Base-by-base conservation (phyloP, 1,139 yeast species). In the Geotrichum klebahnii region DNA sequence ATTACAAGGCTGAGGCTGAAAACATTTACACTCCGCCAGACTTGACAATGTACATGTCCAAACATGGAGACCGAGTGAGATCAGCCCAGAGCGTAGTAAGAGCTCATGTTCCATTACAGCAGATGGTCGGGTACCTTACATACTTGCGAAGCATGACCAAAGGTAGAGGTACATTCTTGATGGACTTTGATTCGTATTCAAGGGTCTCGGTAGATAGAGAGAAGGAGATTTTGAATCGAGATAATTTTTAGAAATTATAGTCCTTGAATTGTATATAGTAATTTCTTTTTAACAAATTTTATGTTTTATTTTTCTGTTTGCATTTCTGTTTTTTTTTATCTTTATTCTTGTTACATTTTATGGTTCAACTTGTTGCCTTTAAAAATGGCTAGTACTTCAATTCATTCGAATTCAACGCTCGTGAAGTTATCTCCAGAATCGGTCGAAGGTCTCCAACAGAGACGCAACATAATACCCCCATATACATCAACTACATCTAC, bases 41-140 rank as follows among this genome's bases (percentile, higher is more conserved):
- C 55, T 61, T 64, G 47, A 73, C 76, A 4, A 59, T 70, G 68
- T 64, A 70, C 55, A 55, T 69, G 59, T 65, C 72, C 8, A 68
- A 66, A 51, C 70, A 67, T 46, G 68, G 59, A n/a, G 63, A 58
- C 28, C 59, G 66, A 23, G 50, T 50, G 43, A 53, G 55, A 14
- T 56, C 58, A 32, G 56, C 46, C 48, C 68, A 62, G 52, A 84
- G 85, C 61, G 70, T 78, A 2, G 78, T 90, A 35, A 70, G 72
- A 14, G 96, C 96, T 0, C 79, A 77, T 52, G 90, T 90, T 0
- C 97, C 98, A 8, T 72, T 92, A 59, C 76, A 83, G 55, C 95
- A 84, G 57, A 89, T 92, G 96, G 78, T 90, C 50, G 96, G 97
- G 1, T 92, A 92, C 63, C 75, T 88, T 50, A 80, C 82, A 5